Evolutionary conservation across 768 basidiomycete species (phyloP).

Genomic region (Chalciporus piperatus): DNA sequence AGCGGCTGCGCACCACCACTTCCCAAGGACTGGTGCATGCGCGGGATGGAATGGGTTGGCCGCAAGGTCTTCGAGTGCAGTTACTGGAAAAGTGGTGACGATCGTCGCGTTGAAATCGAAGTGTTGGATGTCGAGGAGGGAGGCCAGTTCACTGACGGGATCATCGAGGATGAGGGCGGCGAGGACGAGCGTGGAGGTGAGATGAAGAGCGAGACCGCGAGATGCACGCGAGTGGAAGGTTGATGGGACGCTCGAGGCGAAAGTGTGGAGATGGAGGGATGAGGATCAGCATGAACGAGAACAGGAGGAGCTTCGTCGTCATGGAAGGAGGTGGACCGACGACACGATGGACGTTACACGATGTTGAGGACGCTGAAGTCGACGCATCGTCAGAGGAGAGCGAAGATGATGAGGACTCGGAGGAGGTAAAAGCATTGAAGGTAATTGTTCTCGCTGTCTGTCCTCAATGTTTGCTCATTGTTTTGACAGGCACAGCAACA

Average conservation of each 20-base stretch:
- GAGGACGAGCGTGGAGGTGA: constrained; percentile 39
- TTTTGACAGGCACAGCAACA: constrained; percentile 61
- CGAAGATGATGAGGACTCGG: constrained; percentile 65
- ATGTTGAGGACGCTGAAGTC: constrained; percentile 49
- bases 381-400: constrained; percentile 43
- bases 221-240: constrained; percentile 64
- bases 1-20: constrained; percentile 68
- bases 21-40: constrained; percentile 91
- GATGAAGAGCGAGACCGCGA: constrained; percentile 38
- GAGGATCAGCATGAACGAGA: constrained; percentile 65
- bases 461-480: constrained; percentile 7
- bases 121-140: constrained; percentile 64
- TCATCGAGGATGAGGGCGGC: constrained; percentile 75
- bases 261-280: constrained; percentile 66
- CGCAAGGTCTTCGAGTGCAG: constrained; percentile 88
- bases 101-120: constrained; percentile 69
- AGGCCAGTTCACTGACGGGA: constrained; percentile 64
- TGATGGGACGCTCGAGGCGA: constrained; percentile 62
- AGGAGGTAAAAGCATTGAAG: constrained; percentile 76
- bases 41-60: constrained; percentile 97
- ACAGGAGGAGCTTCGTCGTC: constrained; percentile 64
- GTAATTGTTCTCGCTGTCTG: constrained; percentile 37
- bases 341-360: constrained; percentile 75
- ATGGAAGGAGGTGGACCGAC: constrained; percentile 60
- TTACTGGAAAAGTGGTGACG: constrained; percentile 82